These are phyloP conservation scores for Lolium multiflorum DNA, from an alignment of 176 grass and related monocot species.

Conservation along the genomic window DNA sequence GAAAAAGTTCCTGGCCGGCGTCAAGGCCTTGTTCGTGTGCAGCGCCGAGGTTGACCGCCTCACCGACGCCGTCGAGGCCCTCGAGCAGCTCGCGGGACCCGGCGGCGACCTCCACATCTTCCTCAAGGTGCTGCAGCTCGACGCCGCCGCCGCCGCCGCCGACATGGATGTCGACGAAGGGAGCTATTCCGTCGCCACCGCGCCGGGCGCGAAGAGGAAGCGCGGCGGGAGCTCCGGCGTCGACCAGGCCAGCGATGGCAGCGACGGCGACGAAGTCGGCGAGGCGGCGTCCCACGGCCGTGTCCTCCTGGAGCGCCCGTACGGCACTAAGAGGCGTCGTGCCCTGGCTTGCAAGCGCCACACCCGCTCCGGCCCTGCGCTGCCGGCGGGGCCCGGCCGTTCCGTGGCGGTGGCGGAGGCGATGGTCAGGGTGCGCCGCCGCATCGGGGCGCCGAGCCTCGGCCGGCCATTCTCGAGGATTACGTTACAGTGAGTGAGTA, in stretches of 20 bases:
- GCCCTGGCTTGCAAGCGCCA: neutral
- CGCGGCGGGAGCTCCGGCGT: neutral
- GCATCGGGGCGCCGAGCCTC: slow-evolving; percentile 26
- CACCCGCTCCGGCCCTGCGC: neutral
- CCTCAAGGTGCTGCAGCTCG: slow-evolving; percentile 29
- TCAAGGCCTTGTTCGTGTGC: slow-evolving; percentile 19
- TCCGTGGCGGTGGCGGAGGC: slow-evolving; percentile 35
- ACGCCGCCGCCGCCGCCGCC: neutral
- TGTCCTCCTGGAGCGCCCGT: too few species aligned
- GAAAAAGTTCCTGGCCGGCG: slow-evolving; percentile 1
- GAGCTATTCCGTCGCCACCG: neutral
- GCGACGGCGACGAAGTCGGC: too few species aligned
- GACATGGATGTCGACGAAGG: slow-evolving; percentile 23
- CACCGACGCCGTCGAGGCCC: slow-evolving; percentile 24
- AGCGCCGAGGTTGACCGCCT: slow-evolving; percentile 45
- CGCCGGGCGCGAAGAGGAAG: slow-evolving; percentile 32
- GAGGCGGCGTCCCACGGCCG: neutral
- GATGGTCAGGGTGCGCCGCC: slow-evolving; percentile 5
- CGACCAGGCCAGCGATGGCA: neutral
- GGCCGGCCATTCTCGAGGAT: neutral
- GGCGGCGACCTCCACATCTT: slow-evolving; percentile 41
- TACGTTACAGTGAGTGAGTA: neutral
- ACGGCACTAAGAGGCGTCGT: neutral
- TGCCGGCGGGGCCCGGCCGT: neutral
- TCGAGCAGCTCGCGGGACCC: slow-evolving; percentile 19